Percentiles rank a stretch among this genome's conserved stretches.
phyloP scores from a whole-genome alignment of 257 asterid species.

The Hygrophila difformis region DNA sequence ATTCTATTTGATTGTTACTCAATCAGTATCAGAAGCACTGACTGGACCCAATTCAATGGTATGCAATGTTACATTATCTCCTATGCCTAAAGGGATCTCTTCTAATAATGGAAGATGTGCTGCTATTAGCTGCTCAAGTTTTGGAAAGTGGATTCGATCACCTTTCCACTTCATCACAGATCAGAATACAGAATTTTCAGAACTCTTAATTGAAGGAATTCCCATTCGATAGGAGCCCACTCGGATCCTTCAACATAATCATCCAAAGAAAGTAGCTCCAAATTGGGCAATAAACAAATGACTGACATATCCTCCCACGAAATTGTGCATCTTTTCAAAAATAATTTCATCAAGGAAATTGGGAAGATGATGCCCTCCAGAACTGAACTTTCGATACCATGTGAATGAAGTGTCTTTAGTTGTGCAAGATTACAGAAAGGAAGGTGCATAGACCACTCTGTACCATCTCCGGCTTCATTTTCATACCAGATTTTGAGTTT shows the following conservation, averaged over 20 bases:
- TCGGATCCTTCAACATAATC: neutral
- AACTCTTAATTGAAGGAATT: constrained; percentile 1
- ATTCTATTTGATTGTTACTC: too few relatives aligned
- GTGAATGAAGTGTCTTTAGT: neutral
- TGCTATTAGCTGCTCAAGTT: constrained; percentile 6
- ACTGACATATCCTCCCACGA: constrained; percentile 5
- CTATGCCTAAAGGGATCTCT: constrained; percentile 16
- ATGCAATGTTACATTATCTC: constrained; percentile 12
- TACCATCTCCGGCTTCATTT: too few relatives aligned
- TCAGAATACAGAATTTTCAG: neutral
- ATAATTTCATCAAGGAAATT: constrained; percentile 8
- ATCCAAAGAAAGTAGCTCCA: constrained; percentile 17
- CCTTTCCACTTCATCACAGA: constrained; percentile 15
- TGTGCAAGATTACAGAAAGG: neutral
- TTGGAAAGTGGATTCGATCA: constrained; percentile 12
- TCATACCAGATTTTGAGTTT: neutral
- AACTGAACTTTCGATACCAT: accelerated
- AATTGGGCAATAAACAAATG: constrained; percentile 12
- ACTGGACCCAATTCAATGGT: constrained; percentile 6
- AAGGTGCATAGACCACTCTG: neutral
- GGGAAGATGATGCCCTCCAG: neutral
- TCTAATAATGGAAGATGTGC: neutral
- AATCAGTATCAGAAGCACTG: neutral
- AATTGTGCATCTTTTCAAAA: constrained; percentile 2
- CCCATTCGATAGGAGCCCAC: constrained; percentile 15